Evolutionary conservation across 805 yeast species (phyloP).

Genomic region (Teunomyces lycoperdinae): DNA sequence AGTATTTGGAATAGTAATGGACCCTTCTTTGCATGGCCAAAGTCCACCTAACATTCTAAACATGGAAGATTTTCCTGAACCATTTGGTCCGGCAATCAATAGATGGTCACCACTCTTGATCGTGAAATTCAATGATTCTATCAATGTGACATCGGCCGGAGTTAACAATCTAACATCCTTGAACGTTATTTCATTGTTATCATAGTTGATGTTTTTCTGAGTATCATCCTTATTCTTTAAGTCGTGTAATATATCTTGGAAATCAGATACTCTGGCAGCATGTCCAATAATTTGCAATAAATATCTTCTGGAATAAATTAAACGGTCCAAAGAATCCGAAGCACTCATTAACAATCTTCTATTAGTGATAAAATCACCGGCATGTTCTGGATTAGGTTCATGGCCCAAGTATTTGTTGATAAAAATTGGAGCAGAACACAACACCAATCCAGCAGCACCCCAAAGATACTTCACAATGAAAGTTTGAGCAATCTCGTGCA

Average conservation of each 20-base stretch:
- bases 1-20: constrained; percentile 60
- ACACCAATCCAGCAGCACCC: constrained; percentile 91
- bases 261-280: constrained; percentile 67
- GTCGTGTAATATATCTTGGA: constrained; percentile 61
- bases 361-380: constrained; percentile 87
- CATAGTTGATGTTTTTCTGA: constrained; percentile 25
- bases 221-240: constrained; percentile 9
- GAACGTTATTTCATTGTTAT: constrained; percentile 61
- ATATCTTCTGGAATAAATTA: constrained; percentile 81
- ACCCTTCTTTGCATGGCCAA: constrained; percentile 75
- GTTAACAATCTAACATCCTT: constrained; percentile 77
- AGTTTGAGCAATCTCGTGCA: constrained; percentile 82
- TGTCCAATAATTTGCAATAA: constrained; percentile 82
- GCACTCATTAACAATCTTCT: constrained; percentile 80
- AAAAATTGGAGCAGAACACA: constrained; percentile 89
- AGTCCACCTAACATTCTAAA: constrained; percentile 89
- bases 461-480: constrained; percentile 88
- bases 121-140: constrained; percentile 63
- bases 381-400: constrained; percentile 43
- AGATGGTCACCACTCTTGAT: constrained; percentile 81
- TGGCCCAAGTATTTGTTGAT: constrained; percentile 52
- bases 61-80: constrained; percentile 91
- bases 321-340: constrained; percentile 82
- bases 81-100: constrained; percentile 92
- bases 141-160: constrained; percentile 76